phyloP scores from a whole-genome alignment of 1,139 yeast species.

The Maudiozyma humilis region DNA sequence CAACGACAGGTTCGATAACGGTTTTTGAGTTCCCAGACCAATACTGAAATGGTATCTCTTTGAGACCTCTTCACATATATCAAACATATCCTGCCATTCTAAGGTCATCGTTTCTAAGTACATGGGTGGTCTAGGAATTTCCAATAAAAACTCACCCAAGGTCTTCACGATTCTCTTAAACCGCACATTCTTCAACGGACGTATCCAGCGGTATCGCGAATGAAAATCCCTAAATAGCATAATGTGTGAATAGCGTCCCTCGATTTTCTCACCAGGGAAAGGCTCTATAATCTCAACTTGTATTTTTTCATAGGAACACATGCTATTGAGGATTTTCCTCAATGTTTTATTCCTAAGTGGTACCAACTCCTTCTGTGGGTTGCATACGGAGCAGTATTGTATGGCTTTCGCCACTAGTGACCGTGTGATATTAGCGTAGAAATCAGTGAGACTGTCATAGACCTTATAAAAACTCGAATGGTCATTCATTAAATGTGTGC shows the following conservation, averaged over 20 bases:
- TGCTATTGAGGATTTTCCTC: constrained; percentile 16
- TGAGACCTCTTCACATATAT: constrained; percentile 24
- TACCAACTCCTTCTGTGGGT: constrained; percentile 17
- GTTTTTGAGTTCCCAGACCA: constrained; percentile 25
- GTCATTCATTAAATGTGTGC: constrained; percentile 27
- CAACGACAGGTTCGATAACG: constrained; percentile 17
- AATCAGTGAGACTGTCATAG: constrained; percentile 15
- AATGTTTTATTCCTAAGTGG: constrained; percentile 10
- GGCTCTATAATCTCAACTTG: constrained; percentile 28
- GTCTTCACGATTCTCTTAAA: constrained; percentile 19
- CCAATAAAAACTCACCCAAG: constrained; percentile 18
- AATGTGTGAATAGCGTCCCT: constrained; percentile 25
- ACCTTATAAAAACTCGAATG: constrained; percentile 20
- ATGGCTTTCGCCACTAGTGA: constrained; percentile 16
- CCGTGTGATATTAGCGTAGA: constrained; percentile 25
- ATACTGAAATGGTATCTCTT: constrained; percentile 18
- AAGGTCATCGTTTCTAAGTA: constrained; percentile 27
- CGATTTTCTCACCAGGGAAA: constrained; percentile 20
- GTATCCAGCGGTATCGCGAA: constrained; percentile 27
- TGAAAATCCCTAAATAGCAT: constrained; percentile 26
- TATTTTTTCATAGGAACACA: constrained; percentile 27
- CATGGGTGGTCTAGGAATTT: constrained; percentile 24
- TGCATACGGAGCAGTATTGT: constrained; percentile 27
- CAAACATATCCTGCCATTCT: constrained; percentile 26
- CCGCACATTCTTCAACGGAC: constrained; percentile 23